These are phyloP conservation scores for Pseudozyma hubeiensis DNA, from an alignment of 1,284 basidiomycete genomes.

Conservation along the genomic window DNA sequence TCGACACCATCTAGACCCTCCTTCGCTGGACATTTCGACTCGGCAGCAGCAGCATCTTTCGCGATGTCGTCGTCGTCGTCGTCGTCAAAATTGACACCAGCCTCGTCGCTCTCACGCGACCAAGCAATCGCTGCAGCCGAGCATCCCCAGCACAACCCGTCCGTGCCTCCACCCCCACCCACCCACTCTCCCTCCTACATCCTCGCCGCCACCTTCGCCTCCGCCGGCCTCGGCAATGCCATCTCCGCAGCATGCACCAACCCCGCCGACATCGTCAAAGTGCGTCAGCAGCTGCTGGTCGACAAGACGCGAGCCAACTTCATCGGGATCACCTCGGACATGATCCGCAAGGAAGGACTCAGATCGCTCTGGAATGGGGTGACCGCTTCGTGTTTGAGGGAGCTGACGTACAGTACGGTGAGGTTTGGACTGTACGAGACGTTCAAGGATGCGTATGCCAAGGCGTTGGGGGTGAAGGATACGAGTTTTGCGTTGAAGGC, in stretches of 20 bases:
- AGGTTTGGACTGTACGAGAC: slow-evolving; percentile 58
- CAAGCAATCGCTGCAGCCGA: slow-evolving; percentile 34
- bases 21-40: background rate
- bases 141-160: slow-evolving; percentile 37
- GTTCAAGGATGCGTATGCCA: slow-evolving; percentile 49
- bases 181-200: slow-evolving; percentile 21
- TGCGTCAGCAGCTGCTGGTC: slow-evolving; percentile 55
- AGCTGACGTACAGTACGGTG: slow-evolving; percentile 58
- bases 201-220: slow-evolving; percentile 48
- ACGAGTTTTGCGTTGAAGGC: slow-evolving; percentile 54
- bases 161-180: slow-evolving; percentile 5
- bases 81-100: slow-evolving; percentile 15
- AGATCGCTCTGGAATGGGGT: slow-evolving; percentile 53
- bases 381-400: slow-evolving; percentile 51
- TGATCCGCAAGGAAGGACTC: slow-evolving; percentile 46
- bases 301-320: slow-evolving; percentile 45
- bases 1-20: background rate
- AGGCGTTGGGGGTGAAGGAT: slow-evolving; percentile 24
- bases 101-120: slow-evolving; percentile 25
- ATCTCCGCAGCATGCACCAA: slow-evolving; percentile 56
- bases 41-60: too few species aligned
- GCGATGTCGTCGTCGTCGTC: slow-evolving; percentile 2
- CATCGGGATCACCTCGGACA: slow-evolving; percentile 29
- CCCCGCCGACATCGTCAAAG: slow-evolving; percentile 58
- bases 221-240: slow-evolving; percentile 53